Base-by-base conservation (phyloP, 2,329 filamentous ascomycete genomes). In the Talaromyces sp. region DNA sequence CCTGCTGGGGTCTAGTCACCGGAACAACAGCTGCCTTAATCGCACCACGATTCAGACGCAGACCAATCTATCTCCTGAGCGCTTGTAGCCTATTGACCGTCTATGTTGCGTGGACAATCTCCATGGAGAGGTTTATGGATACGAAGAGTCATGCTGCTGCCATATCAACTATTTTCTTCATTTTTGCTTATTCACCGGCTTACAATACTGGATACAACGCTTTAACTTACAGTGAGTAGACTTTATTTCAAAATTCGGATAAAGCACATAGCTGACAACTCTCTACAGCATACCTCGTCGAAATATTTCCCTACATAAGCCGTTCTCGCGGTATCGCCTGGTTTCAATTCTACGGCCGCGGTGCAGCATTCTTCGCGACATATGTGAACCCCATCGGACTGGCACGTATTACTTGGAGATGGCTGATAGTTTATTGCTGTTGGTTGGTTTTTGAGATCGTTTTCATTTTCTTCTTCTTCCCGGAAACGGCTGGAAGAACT, bases 131-230 rank as follows among this genome's bases (percentile, higher is more conserved):
- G 65, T 74, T 69, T 70, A 73, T 58, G 72, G 74, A 25, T 27
- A 74, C 75, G 11, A 68, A 76, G 25, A 78, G 79, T 38, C 69
- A 70, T 17, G 76, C 79, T 27, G 77, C 79, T 2, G 78, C 79
- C 8, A 74, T 74, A 10, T 70, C 77, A 6, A 74, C 80, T 43
- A 70, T 88, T 36, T 83, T 88, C 74, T 89, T 87, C 75, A 86
- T 86, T 69, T 89, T 87, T 68, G 78, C 81, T 3, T 89, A 88
- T 73, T 82, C 81, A 10, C 85, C 86, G 3, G 80, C 78, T 67
- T 89, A 89, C 73, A 89, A 89, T 69, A 81, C 89, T 59, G 87
- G 86, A n/a, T 88, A 88, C 73, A 89, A 89, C 71, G 85, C 87
- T 15, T 78, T 90, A 63, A 88, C 86, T 5, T 58, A 29, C 19